Evolutionary conservation across 148 eudicot genomes (phyloP).

Genomic region (Heliosperma pusillum): DNA sequence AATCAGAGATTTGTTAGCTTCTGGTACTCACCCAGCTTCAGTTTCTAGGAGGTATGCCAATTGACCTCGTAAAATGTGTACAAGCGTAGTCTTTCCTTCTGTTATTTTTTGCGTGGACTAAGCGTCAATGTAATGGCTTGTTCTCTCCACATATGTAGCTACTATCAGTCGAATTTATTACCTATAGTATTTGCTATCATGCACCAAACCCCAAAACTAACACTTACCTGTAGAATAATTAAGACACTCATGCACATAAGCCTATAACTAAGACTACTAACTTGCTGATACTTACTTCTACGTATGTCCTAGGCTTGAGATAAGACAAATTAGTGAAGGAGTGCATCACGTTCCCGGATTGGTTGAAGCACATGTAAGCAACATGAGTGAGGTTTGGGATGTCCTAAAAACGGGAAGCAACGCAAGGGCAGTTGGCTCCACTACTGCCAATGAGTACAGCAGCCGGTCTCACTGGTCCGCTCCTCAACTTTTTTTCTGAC

Average conservation of each 20-base stretch:
- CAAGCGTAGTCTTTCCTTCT: not conserved
- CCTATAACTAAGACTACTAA: not conserved
- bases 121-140: not conserved
- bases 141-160: not conserved
- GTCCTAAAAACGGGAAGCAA: slow-evolving; percentile 79
- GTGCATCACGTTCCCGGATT: slow-evolving; percentile 85
- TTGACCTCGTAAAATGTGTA: not conserved
- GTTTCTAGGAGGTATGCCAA: slow-evolving; percentile 62
- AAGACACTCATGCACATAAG: no score
- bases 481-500: not conserved
- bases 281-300: not conserved
- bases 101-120: not conserved
- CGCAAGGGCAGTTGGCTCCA: slow-evolving; percentile 88
- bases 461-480: slow-evolving; percentile 96
- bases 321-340: slow-evolving; percentile 82
- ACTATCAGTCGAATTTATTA: not conserved
- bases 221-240: no score
- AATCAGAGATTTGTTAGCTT: slow-evolving; percentile 71
- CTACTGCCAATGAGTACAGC: slow-evolving; percentile 89
- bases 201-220: no score
- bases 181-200: no score
- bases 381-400: slow-evolving; percentile 84
- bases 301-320: slow-evolving; percentile 59
- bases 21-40: slow-evolving; percentile 57
- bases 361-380: slow-evolving; percentile 80